These are phyloP conservation scores for Populus euphratica DNA, from an alignment of 345 rosid genomes.

Conservation along the genomic window DNA sequence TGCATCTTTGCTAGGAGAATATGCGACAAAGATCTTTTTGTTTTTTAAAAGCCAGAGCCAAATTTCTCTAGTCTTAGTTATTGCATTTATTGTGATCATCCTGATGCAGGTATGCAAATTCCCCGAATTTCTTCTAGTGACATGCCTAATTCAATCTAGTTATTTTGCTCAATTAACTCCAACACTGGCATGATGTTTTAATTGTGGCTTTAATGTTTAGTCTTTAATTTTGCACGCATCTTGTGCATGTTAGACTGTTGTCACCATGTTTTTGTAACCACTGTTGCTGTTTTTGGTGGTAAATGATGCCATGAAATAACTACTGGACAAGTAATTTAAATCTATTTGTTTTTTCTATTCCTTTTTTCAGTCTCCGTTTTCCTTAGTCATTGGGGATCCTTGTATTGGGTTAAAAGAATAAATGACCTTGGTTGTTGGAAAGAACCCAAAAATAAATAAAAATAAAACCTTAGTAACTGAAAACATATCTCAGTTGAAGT, in stretches of 20 bases:
- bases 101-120: constrained; percentile 74
- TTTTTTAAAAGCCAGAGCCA: constrained; percentile 50
- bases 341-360: too few species aligned
- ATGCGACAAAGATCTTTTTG: constrained; percentile 31
- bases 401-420: background rate
- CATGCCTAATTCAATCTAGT: background rate
- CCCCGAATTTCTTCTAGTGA: background rate
- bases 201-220: background rate
- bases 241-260: too few species aligned
- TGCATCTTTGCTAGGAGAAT: constrained; percentile 33
- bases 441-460: background rate
- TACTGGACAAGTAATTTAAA: background rate
- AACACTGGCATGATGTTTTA: background rate
- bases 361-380: background rate
- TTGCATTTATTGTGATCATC: constrained; percentile 66
- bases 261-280: too few species aligned
- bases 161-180: background rate
- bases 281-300: too few species aligned
- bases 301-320: background rate
- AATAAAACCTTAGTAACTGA: background rate
- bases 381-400: background rate
- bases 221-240: background rate
- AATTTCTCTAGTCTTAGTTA: constrained; percentile 46
- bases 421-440: background rate
- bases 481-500: background rate